phyloP scores from a whole-genome alignment of 2,329 filamentous ascomycete species.

The Colletotrichum liaoningense region DNA sequence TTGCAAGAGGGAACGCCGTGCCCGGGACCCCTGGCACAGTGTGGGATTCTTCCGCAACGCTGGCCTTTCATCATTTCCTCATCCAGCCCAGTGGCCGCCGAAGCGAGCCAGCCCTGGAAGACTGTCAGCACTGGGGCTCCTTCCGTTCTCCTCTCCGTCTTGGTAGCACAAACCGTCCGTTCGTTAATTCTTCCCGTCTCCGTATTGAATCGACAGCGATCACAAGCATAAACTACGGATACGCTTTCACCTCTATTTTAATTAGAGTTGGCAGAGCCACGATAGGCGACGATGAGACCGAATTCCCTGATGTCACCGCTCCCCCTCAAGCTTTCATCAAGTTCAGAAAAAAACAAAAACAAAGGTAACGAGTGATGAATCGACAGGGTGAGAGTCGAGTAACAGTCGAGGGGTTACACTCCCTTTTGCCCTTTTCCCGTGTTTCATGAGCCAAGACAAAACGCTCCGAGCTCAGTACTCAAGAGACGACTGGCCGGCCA shows the following conservation, averaged over 20 bases:
- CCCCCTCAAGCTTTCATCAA: conserved; percentile 1
- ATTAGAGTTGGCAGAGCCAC: conserved; percentile 21
- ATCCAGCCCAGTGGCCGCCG: conserved; percentile 19
- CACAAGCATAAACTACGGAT: not conserved
- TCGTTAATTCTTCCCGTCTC: not conserved
- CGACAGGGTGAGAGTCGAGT: not conserved
- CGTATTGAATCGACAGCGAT: not conserved
- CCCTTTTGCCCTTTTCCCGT: conserved; percentile 6
- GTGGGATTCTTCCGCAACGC: conserved; percentile 1
- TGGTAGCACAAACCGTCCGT: not conserved
- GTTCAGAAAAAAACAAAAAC: not conserved
- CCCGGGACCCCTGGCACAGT: conserved; percentile 22
- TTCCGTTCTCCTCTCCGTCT: conserved; percentile 11
- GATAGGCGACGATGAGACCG: not conserved
- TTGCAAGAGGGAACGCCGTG: conserved; percentile 6
- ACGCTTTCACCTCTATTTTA: not conserved
- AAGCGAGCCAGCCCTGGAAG: not conserved
- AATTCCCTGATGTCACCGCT: conserved; percentile 17
- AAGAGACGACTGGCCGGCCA: conserved; percentile 14
- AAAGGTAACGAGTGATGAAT: not conserved
- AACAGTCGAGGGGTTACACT: not conserved
- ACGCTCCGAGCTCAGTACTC: conserved; percentile 16
- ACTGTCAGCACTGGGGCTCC: not conserved
- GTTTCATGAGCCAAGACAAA: conserved; percentile 35
- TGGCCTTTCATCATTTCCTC: conserved; percentile 21